A percentile compares a stretch with the other conserved stretches of the same genome.
Conservation (phyloP, 495 filamentous ascomycete species). For the Neurospora sp. region DNA sequence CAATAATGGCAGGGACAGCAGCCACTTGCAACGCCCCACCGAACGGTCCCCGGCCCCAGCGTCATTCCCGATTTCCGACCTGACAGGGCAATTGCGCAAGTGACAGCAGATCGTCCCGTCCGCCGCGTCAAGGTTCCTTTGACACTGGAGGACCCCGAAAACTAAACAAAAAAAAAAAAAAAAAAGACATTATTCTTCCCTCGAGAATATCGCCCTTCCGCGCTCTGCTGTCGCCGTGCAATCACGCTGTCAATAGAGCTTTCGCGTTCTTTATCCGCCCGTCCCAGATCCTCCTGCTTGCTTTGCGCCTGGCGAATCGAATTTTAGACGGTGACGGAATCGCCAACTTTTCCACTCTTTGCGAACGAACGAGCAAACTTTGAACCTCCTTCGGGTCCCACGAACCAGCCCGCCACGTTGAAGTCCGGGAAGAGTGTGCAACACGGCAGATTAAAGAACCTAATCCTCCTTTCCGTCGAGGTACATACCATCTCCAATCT, state of each 20-base stretch:
- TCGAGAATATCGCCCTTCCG: not conserved
- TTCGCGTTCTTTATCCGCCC: not conserved
- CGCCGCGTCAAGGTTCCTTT: not conserved
- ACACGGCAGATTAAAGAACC: not conserved
- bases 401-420: not conserved
- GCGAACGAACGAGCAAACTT: not conserved
- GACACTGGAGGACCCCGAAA: not conserved
- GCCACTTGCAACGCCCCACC: not conserved
- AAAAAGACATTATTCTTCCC: not conserved
- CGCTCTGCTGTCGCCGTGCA: not conserved
- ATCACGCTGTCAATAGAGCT: not conserved
- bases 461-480: not conserved
- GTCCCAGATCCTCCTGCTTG: not conserved
- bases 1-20: not conserved
- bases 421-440: not conserved
- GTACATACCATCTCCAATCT: not conserved
- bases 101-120: not conserved
- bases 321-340: not conserved
- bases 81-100: not conserved
- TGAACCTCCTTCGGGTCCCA: not conserved
- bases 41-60: not conserved
- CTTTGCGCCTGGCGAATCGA: not conserved
- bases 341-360: not conserved
- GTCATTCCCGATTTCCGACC: not conserved
- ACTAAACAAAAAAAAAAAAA: not conserved